These are phyloP conservation scores for Fusarium sororula DNA, from an alignment of 2,329 filamentous ascomycete genomes.

Conservation along the genomic window DNA sequence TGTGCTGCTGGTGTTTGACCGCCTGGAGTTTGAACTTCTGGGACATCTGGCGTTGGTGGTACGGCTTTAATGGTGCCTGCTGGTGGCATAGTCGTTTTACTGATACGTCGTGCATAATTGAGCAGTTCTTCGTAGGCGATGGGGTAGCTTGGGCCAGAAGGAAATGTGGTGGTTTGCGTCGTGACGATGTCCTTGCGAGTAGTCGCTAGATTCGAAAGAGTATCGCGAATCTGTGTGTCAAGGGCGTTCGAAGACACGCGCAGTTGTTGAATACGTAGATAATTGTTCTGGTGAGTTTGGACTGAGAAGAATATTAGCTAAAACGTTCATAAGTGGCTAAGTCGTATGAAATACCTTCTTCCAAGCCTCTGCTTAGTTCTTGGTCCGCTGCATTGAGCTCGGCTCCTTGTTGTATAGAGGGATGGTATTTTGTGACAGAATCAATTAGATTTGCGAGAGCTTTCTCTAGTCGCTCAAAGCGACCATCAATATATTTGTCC, in stretches of 20 bases:
- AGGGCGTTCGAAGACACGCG: conserved; percentile 71
- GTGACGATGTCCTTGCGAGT: conserved; percentile 77
- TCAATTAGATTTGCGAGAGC: conserved; percentile 76
- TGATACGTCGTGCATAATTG: conserved; percentile 80
- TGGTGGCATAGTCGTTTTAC: conserved; percentile 79
- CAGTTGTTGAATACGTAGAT: conserved; percentile 74
- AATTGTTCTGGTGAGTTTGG: conserved; percentile 78
- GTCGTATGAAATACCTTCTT: conserved; percentile 60
- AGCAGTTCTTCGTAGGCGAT: conserved; percentile 79
- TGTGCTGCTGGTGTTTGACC: conserved; percentile 46
- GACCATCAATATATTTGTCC: conserved; percentile 69
- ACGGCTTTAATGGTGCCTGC: conserved; percentile 58
- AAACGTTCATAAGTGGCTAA: neutral
- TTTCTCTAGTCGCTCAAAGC: conserved; percentile 73
- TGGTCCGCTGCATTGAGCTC: conserved; percentile 77
- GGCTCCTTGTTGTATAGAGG: conserved; percentile 71
- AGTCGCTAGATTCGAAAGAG: conserved; percentile 73
- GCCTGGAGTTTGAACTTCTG: conserved; percentile 43
- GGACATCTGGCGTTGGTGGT: conserved; percentile 41
- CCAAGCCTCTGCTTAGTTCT: conserved; percentile 71
- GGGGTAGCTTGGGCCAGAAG: conserved; percentile 59
- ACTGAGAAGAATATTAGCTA: conserved; percentile 55
- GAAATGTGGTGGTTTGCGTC: conserved; percentile 66
- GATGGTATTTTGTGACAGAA: conserved; percentile 84
- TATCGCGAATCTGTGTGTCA: conserved; percentile 77